Base-by-base conservation (phyloP, 1,284 basidiomycete species). In the Pyrrhoderma noxium region DNA sequence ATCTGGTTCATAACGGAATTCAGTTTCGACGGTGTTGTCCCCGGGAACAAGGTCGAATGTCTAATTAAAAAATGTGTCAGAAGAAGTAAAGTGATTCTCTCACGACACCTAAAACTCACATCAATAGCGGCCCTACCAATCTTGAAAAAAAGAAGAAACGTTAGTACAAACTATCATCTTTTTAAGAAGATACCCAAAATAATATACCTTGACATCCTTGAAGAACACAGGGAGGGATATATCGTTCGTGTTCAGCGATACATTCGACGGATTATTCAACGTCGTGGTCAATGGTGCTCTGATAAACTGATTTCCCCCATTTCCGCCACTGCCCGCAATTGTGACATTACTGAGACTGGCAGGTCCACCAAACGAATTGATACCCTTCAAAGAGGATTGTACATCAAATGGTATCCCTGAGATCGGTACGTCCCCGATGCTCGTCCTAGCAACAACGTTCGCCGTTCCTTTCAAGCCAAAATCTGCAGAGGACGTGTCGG, bases 351-450 rank as follows among this genome's bases (percentile, higher is more conserved):
- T 72, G 48, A 84, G 66, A 1, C 57, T 35, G 0, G 80, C 76
- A 3, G 63, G 68, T 46, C 73, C 71, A 31, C 70, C 76, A 57
- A 85, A 83, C 3, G 70, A 66, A 56, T 75, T 70, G 56, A 84
- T 74, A 51, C 76, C 76, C 58, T 71, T 73, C 46, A 88, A 59
- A 37, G 64, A 65, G 2, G 81, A 79, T 4, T 67, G 63, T 31
- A 86, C 79, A 55, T 77, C 70, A 64, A 89, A 81, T 1, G 76
- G 72, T 59, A 89, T 82, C 18, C 77, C 77, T 3, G 69, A 66
- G 53, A 89, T 85, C 0, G 80, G 78, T 16, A 89, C 72, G 60
- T 85, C 66, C 11, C 86, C 86, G 42, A 88, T 82, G 0, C 74
- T 62, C 1, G 85, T 88, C 49, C 71, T 73, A 1, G 77, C 87